These are phyloP conservation scores for Millerozyma acaciae DNA, from an alignment of 805 yeast species.

Conservation along the genomic window DNA sequence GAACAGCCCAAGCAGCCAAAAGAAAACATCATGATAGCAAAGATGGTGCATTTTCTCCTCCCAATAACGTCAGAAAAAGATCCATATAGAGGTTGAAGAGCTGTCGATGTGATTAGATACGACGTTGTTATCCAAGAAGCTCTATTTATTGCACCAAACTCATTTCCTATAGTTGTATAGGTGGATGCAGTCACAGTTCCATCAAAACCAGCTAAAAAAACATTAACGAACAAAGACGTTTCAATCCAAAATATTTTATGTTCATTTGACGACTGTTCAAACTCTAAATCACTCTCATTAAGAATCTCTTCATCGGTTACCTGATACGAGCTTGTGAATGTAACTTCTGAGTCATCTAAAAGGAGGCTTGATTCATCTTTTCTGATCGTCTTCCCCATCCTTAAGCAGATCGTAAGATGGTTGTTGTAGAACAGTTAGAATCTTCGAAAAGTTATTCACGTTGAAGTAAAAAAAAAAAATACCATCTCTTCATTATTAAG, in stretches of 20 bases:
- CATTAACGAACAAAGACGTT: constrained; percentile 30
- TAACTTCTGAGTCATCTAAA: too few relatives aligned
- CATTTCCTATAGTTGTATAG: constrained; percentile 43
- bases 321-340: too few relatives aligned
- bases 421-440: too few relatives aligned
- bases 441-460: too few relatives aligned
- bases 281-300: too few relatives aligned
- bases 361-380: too few relatives aligned
- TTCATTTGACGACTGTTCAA: constrained; percentile 11
- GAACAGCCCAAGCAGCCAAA: constrained; percentile 37
- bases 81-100: constrained; percentile 42
- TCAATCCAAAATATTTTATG: constrained; percentile 29
- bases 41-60: constrained; percentile 29
- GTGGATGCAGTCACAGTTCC: constrained; percentile 48
- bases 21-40: constrained; percentile 29
- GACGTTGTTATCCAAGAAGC: constrained; percentile 44
- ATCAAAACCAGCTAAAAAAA: constrained; percentile 45
- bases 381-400: too few relatives aligned
- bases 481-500: too few relatives aligned
- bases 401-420: too few relatives aligned
- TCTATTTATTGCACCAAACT: constrained; percentile 29
- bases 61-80: constrained; percentile 38
- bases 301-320: too few relatives aligned
- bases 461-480: too few relatives aligned
- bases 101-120: constrained; percentile 36